These are phyloP conservation scores for Boletus bicolor DNA, from an alignment of 768 basidiomycete species.

Conservation along the genomic window DNA sequence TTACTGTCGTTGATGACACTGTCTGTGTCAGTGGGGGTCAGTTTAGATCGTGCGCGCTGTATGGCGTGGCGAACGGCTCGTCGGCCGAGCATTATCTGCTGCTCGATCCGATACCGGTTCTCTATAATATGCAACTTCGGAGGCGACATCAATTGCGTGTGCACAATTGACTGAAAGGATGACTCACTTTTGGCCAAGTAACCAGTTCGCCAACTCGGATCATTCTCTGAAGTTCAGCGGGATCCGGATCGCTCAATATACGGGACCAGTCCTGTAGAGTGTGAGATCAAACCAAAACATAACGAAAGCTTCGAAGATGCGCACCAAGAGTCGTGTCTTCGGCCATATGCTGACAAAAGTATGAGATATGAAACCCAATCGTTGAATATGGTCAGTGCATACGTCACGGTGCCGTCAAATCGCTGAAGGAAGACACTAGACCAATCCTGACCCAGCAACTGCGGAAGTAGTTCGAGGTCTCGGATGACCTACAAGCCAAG, in stretches of 20 bases:
- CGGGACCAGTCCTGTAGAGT: conserved; percentile 70
- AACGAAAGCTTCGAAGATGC: conserved; percentile 17
- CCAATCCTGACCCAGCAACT: conserved; percentile 92
- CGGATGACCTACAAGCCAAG: conserved; percentile 66
- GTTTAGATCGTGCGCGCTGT: conserved; percentile 34
- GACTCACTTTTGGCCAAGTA: conserved; percentile 91
- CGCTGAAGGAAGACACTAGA: conserved; percentile 93
- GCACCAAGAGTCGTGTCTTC: conserved; percentile 69
- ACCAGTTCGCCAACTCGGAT: conserved; percentile 82
- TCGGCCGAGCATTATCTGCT: conserved; percentile 77
- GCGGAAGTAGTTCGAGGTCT: conserved; percentile 93
- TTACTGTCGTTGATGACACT: conserved; percentile 22
- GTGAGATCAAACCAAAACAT: neutral
- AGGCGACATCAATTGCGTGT: conserved; percentile 7
- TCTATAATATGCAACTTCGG: conserved; percentile 86
- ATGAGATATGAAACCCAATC: conserved; percentile 23
- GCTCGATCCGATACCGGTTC: conserved; percentile 84
- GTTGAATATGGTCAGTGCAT: conserved; percentile 31
- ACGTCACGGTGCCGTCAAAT: conserved; percentile 88
- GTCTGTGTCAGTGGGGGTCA: conserved; percentile 23
- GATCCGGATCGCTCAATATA: conserved; percentile 82
- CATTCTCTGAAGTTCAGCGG: conserved; percentile 79
- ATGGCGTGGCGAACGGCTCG: conserved; percentile 60
- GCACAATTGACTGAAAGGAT: neutral
- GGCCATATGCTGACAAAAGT: conserved; percentile 68